A percentile compares a stretch with the other conserved stretches of the same genome.
Evolutionary conservation across 164 flowering plant species (phyloP).

Genomic region (Vitis labrusca): DNA sequence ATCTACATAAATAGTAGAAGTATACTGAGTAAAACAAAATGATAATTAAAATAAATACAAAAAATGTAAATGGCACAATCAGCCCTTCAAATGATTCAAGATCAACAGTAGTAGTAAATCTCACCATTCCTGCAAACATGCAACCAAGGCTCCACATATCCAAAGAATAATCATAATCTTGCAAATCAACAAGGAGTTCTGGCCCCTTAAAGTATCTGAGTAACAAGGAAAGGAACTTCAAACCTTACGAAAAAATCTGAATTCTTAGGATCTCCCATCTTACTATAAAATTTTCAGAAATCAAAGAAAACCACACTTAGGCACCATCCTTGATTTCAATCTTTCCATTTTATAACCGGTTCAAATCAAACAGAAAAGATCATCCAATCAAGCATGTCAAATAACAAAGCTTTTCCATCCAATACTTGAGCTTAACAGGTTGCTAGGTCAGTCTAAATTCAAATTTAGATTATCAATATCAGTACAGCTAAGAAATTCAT

Average conservation of each 20-base stretch:
- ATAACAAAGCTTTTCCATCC: too few relatives aligned
- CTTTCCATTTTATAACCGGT: too few relatives aligned
- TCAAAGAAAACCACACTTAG: not conserved
- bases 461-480: too few relatives aligned
- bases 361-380: too few relatives aligned
- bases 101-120: constrained; percentile 6
- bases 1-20: constrained; percentile 22
- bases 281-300: not conserved
- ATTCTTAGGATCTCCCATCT: not conserved
- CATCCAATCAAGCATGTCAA: too few relatives aligned
- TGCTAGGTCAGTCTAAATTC: too few relatives aligned
- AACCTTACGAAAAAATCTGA: not conserved
- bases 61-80: not conserved
- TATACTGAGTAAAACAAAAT: constrained; percentile 5
- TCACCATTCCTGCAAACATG: constrained; percentile 60
- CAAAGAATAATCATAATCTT: constrained; percentile 54
- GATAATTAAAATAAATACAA: not conserved
- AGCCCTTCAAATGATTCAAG: not conserved
- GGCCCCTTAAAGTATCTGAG: constrained; percentile 54
- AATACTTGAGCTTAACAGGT: too few relatives aligned
- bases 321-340: too few relatives aligned
- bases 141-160: constrained; percentile 64
- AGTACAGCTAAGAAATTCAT: too few relatives aligned
- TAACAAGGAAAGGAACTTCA: not conserved
- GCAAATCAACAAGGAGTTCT: constrained; percentile 52